phyloP scores from a whole-genome alignment of 768 basidiomycete species.

The Rubroboletus satanas region DNA sequence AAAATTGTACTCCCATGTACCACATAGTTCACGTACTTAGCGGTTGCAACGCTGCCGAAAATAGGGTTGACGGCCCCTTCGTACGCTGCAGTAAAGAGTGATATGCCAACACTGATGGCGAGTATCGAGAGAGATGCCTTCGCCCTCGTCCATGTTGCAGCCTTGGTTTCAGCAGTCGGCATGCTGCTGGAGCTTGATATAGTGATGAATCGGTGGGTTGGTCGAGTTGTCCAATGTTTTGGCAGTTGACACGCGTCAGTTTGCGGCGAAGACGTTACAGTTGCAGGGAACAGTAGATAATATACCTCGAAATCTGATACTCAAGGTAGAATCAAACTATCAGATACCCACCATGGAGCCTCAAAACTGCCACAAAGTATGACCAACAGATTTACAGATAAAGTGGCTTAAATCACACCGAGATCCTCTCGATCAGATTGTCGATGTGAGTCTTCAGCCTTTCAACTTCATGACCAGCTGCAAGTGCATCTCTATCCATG shows the following conservation, averaged over 20 bases:
- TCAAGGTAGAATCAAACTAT: background rate
- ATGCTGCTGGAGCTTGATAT: background rate
- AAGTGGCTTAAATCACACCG: slow-evolving; percentile 8
- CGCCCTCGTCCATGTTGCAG: slow-evolving; percentile 10
- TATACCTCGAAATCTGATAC: background rate
- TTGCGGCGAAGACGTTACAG: background rate
- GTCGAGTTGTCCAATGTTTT: background rate
- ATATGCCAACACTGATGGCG: slow-evolving; percentile 35
- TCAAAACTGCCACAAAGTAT: background rate
- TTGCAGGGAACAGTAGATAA: background rate
- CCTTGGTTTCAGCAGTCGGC: slow-evolving; percentile 3
- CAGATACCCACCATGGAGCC: background rate
- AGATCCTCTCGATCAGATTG: slow-evolving; percentile 39
- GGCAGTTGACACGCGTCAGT: background rate
- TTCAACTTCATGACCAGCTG: slow-evolving; percentile 61
- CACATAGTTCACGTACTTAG: slow-evolving; percentile 43
- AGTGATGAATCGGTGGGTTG: background rate
- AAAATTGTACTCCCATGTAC: slow-evolving; percentile 36
- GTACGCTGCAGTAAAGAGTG: slow-evolving; percentile 60
- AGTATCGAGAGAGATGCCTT: slow-evolving; percentile 26
- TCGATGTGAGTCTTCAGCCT: slow-evolving; percentile 54
- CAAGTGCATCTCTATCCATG: slow-evolving; percentile 58
- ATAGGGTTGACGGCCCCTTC: slow-evolving; percentile 63
- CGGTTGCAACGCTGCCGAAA: slow-evolving; percentile 60
- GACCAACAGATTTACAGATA: background rate